Evolutionary conservation across 345 rosid species (phyloP), one percentile per base, ranked within the genome.

Genomic region (Noccaea caerulescens): DNA sequence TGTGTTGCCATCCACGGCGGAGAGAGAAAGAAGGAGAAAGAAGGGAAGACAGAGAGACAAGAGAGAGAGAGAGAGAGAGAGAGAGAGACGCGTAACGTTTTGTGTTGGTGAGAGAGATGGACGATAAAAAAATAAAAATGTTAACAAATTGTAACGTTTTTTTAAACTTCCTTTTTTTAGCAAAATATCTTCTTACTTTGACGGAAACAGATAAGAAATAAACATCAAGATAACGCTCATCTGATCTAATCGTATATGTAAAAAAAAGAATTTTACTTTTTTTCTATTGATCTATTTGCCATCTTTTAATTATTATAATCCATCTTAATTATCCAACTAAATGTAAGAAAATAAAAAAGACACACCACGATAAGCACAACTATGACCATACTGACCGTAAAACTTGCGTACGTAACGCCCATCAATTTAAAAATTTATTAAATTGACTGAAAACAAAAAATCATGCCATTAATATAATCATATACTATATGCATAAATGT

Each of bases 1-100:
- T 53, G 72, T 11, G 76, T 44, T 18, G 66, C 77, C 81, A 71
- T 71, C 32, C 33, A 71, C 68, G 71, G 69, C 46, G 66, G 57
- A 43, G 70, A 71, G 36, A 55, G 44, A 44, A n/a, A 58, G 20
- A 51, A 30, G 51, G 39, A 50, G 12, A 42, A 47, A 58, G 50
- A 27, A 8, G 14, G 23, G 20, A 9, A 56, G 58, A 58, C 11
- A 23, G 18, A 42, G 10, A 34, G 55, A 62, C 50, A 27, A 59
- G 38, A 36, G 38, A 36, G 8, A 5, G 7, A 42, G 30, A 30
- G 10, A 32, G 23, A 58, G 14, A 63, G 23, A 20, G 30, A 30
- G 10, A 32, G 23, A 58, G 14, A 63, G 23, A 20, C 23, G 18
- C 37, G 10, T 27, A 50, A 66, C 16, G 66, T 66, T 56, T 16